Percentiles rank a stretch among this genome's conserved stretches.
Evolutionary conservation across 441 rosid species (phyloP).

Genomic region (Bruguiera hainesii): DNA sequence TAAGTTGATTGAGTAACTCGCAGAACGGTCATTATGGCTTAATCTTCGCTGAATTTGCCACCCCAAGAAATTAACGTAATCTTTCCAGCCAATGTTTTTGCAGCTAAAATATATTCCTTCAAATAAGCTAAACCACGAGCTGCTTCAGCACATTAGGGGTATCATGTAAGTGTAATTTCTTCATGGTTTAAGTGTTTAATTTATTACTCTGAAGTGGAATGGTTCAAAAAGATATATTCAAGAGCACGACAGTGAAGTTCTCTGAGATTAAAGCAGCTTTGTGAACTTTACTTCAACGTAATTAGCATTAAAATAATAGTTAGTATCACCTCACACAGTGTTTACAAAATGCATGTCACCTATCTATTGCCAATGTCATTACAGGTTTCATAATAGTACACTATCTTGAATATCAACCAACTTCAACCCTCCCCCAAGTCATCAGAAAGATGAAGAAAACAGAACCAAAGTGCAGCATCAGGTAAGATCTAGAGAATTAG

Average conservation of each 20-base stretch:
- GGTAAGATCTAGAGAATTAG: neutral
- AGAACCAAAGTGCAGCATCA: neutral
- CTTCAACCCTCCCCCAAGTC: neutral
- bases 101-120: constrained; percentile 6
- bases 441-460: no score
- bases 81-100: neutral
- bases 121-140: neutral
- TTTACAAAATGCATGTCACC: neutral
- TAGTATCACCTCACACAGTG: neutral
- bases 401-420: neutral
- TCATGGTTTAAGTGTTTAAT: neutral
- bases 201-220: neutral
- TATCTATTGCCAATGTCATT: neutral
- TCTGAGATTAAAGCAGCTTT: no score
- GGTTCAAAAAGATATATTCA: no score
- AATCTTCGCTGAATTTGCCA: constrained; percentile 31
- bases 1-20: constrained; percentile 24
- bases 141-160: constrained; percentile 2
- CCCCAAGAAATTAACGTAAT: constrained; percentile 25
- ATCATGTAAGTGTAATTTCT: constrained; percentile 15
- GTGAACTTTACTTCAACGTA: no score
- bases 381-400: neutral
- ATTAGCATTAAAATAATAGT: no score
- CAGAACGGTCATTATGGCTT: constrained; percentile 39
- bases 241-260: no score